Percentiles rank a stretch among this genome's conserved stretches.
These are phyloP conservation scores for Euptelea pleiosperma DNA, from an alignment of 164 flowering plant genomes.

Conservation along the genomic window DNA sequence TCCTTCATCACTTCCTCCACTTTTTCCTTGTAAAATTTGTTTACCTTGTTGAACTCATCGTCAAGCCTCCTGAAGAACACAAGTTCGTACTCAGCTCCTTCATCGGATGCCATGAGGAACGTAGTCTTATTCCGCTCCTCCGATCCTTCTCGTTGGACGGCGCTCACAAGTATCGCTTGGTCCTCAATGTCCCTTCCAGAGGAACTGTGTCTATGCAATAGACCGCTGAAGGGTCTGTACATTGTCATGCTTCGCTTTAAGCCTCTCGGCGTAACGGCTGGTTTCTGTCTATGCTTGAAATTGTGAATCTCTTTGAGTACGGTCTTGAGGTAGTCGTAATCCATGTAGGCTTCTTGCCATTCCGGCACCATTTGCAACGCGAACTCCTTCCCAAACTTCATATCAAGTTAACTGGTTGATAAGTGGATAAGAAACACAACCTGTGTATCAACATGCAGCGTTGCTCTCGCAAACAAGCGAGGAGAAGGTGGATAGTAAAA, in stretches of 20 bases:
- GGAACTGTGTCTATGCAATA: conserved; percentile 9
- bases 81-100: conserved; percentile 51
- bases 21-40: conserved; percentile 45
- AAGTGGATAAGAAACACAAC: too few relatives aligned
- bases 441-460: too few relatives aligned
- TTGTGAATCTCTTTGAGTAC: conserved; percentile 15
- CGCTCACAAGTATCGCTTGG: conserved; percentile 20
- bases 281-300: not conserved
- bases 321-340: conserved; percentile 27
- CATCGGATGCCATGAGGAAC: conserved; percentile 43
- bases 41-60: conserved; percentile 63
- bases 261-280: not conserved
- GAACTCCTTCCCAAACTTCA: conserved; percentile 79
- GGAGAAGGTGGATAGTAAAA: too few relatives aligned
- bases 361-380: conserved; percentile 71
- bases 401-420: too few relatives aligned
- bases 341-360: conserved; percentile 73
- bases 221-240: conserved; percentile 29
- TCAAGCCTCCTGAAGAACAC: conserved; percentile 55
- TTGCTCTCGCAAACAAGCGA: too few relatives aligned
- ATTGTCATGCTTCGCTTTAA: conserved; percentile 17
- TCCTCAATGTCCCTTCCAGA: conserved; percentile 14
- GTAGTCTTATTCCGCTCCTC: conserved; percentile 33
- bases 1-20: conserved; percentile 45
- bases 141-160: not conserved